Percentiles rank a stretch among this genome's conserved stretches.
phyloP scores from a whole-genome alignment of 2,329 filamentous ascomycete species.

The Fusarium circinatum region DNA sequence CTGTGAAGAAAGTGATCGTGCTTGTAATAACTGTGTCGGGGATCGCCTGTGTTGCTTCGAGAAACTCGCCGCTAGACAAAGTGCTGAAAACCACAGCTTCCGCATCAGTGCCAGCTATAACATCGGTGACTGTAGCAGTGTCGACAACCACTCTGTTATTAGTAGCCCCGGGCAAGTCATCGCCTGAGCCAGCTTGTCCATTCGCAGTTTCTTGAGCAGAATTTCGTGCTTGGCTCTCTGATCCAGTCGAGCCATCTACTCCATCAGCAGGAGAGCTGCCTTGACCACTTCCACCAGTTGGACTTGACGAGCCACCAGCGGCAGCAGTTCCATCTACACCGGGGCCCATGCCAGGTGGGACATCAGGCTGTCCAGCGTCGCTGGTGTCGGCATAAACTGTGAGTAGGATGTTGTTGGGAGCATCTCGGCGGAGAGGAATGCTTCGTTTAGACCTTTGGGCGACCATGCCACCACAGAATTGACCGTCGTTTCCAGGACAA shows the following conservation, averaged over 20 bases:
- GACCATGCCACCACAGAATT: conserved; percentile 56
- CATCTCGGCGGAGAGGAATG: conserved; percentile 40
- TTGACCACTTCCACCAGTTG: not conserved
- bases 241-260: not conserved
- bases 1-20: conserved; percentile 39
- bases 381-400: conserved; percentile 56
- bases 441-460: conserved; percentile 14
- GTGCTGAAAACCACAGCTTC: not conserved
- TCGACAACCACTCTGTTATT: not conserved
- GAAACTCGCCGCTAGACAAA: not conserved
- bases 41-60: not conserved
- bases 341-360: conserved; percentile 50
- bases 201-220: not conserved
- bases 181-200: not conserved
- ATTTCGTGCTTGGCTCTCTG: not conserved
- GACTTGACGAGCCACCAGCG: not conserved
- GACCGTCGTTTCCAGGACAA: conserved; percentile 54
- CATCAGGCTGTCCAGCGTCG: conserved; percentile 41
- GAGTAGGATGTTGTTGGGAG: conserved; percentile 49
- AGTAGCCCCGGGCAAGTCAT: not conserved
- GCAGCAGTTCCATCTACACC: not conserved
- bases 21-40: conserved; percentile 22
- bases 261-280: not conserved
- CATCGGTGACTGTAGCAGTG: not conserved
- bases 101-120: not conserved